These are phyloP conservation scores for Silybum marianum DNA, from an alignment of 129 eudicot genomes.

Conservation along the genomic window DNA sequence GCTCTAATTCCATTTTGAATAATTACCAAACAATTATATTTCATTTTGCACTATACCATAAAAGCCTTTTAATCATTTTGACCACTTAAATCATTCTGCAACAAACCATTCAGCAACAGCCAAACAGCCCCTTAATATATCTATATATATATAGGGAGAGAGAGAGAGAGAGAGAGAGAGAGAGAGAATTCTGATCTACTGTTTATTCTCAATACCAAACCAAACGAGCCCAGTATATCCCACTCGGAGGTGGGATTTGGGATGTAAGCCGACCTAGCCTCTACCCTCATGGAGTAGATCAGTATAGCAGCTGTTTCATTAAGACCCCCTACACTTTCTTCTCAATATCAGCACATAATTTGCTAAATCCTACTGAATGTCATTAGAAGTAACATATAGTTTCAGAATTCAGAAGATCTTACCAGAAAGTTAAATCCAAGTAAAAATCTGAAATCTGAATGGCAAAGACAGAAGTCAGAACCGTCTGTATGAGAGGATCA, in stretches of 20 bases:
- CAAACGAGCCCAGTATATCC: neutral
- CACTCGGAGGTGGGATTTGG: neutral
- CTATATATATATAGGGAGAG: too few relatives aligned
- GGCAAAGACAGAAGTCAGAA: constrained; percentile 7
- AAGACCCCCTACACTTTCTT: neutral
- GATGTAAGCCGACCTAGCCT: neutral
- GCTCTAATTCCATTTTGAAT: too few relatives aligned
- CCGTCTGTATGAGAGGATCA: constrained; percentile 14
- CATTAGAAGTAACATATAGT: neutral
- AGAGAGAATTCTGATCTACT: neutral
- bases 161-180: too few relatives aligned
- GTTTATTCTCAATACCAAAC: neutral
- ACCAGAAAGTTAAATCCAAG: neutral
- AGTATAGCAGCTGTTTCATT: neutral
- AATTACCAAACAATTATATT: too few relatives aligned
- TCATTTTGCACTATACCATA: too few relatives aligned
- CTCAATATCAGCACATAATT: neutral
- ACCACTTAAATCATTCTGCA: too few relatives aligned
- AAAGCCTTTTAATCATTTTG: too few relatives aligned
- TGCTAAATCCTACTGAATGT: neutral
- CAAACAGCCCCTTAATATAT: too few relatives aligned
- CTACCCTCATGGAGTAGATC: neutral
- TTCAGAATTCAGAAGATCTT: neutral
- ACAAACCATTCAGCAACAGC: too few relatives aligned
- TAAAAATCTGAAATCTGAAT: constrained; percentile 9